These are phyloP conservation scores for Trypanosomatidae sp. DNA, from an alignment of 208 protist species.

Conservation along the genomic window DNA sequence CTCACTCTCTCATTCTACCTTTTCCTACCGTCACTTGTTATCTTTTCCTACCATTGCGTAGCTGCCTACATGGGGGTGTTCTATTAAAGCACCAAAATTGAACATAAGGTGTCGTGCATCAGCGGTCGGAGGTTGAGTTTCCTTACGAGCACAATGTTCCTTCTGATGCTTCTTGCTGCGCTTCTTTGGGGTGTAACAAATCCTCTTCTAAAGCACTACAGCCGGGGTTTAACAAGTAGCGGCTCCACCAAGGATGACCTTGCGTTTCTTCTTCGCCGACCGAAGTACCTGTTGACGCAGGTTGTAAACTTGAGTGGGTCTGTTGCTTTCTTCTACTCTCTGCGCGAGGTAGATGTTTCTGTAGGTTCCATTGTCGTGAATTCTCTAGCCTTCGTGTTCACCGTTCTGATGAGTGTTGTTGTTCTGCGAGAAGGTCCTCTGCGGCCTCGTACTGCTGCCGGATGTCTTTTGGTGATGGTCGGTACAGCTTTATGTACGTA, in stretches of 20 bases:
- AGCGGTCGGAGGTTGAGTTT: no score
- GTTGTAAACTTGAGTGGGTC: slow-evolving; percentile 69
- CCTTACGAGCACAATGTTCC: no score
- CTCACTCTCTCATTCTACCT: no score
- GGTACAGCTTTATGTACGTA: slow-evolving; percentile 78
- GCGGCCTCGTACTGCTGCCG: slow-evolving; percentile 35
- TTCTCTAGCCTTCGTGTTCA: slow-evolving; percentile 83
- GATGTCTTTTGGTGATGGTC: slow-evolving; percentile 62
- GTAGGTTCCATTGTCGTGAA: slow-evolving; percentile 85
- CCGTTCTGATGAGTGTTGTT: slow-evolving; percentile 67
- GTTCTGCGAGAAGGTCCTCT: slow-evolving; percentile 66
- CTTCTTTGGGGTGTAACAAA: slow-evolving; percentile 87
- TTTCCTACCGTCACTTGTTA: no score
- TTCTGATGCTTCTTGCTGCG: slow-evolving; percentile 67
- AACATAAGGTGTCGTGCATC: no score
- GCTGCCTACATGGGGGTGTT: no score
- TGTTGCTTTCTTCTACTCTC: slow-evolving; percentile 73
- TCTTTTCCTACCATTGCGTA: no score
- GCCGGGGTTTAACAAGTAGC: no score
- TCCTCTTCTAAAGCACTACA: slow-evolving; percentile 82
- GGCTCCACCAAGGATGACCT: slow-evolving; percentile 65
- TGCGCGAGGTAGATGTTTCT: slow-evolving; percentile 77
- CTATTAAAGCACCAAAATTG: no score
- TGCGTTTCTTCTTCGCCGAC: slow-evolving; percentile 60
- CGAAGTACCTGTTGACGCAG: slow-evolving; percentile 76